phyloP scores from a whole-genome alignment of 257 asterid species.

The Solanum chaucha region DNA sequence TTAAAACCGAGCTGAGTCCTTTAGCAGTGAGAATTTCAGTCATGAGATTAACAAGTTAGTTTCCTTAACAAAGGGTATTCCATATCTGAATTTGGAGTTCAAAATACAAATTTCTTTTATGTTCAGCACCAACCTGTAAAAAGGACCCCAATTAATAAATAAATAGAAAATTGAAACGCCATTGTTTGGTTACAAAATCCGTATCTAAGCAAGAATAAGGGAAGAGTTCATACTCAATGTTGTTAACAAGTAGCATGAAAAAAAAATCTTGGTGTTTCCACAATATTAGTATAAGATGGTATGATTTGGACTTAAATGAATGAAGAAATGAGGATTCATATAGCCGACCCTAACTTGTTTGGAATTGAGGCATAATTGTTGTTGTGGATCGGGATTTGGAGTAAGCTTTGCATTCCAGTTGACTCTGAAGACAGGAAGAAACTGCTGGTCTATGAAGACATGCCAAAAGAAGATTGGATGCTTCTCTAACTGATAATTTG shows the following conservation, averaged over 20 bases:
- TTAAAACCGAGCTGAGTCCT: not conserved
- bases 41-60: not conserved
- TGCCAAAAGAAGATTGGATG: slow-evolving; percentile 29
- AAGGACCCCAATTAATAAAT: not conserved
- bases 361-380: not conserved
- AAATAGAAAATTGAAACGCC: not conserved
- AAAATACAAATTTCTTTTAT: not conserved
- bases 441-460: slow-evolving; percentile 4
- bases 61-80: not conserved
- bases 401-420: not conserved
- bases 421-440: slow-evolving; percentile 7
- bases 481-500: slow-evolving; percentile 1
- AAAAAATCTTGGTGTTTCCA: not conserved
- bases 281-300: not conserved
- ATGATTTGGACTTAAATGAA: not conserved
- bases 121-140: not conserved
- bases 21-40: not conserved
- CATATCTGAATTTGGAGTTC: not conserved
- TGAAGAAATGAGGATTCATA: not conserved
- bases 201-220: not conserved
- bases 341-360: not conserved
- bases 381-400: not conserved
- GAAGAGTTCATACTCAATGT: not conserved
- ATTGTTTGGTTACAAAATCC: not conserved
- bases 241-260: not conserved